These are phyloP conservation scores for Talinum fruticosum DNA, from an alignment of 148 eudicot genomes.

Conservation along the genomic window DNA sequence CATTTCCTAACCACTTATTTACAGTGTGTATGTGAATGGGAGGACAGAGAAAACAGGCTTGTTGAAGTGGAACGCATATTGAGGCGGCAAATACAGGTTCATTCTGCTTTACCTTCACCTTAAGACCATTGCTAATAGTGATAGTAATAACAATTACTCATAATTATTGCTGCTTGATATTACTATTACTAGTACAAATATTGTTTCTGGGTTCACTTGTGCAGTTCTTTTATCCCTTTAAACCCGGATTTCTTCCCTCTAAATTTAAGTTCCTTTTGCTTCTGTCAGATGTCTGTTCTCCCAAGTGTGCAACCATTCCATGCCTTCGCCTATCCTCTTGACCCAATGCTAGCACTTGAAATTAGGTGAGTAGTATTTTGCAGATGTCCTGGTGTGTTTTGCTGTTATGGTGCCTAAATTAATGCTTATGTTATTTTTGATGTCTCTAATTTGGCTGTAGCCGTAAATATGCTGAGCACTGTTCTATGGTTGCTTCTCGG, in stretches of 20 bases:
- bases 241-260: conserved; percentile 1
- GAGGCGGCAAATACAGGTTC: conserved; percentile 81
- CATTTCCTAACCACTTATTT: conserved; percentile 5
- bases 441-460: conserved; percentile 33
- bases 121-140: neutral
- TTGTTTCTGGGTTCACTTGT: neutral
- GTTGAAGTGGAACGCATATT: conserved; percentile 83
- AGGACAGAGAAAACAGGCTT: conserved; percentile 73
- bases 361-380: conserved; percentile 51
- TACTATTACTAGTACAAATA: neutral
- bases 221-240: neutral
- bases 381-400: conserved; percentile 9
- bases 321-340: conserved; percentile 98
- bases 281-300: conserved; percentile 67
- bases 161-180: neutral
- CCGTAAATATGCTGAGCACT: conserved; percentile 89
- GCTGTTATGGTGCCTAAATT: neutral
- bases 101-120: neutral
- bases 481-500: conserved; percentile 83
- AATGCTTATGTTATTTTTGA: conserved; percentile 5
- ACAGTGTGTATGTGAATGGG: conserved; percentile 95
- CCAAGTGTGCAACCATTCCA: conserved; percentile 99
- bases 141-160: neutral
- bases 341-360: conserved; percentile 86
- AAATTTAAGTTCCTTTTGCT: conserved; percentile 5